Base-by-base conservation (phyloP, 129 eudicot genomes). In the Logfia minima region DNA sequence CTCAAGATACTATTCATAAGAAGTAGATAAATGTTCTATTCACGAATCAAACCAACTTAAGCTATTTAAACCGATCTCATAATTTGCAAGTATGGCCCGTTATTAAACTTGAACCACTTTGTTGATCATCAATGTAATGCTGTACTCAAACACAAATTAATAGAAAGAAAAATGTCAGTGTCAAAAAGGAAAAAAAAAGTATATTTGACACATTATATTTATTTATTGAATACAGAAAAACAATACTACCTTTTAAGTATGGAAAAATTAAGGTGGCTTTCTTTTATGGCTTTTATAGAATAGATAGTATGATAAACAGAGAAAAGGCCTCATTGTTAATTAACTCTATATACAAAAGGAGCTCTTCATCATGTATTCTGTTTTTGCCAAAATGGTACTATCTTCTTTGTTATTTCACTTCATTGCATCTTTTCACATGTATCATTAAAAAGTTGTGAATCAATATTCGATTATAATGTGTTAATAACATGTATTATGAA, bases 211-310 rank as follows among this genome's bases (percentile, higher is more conserved):
- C 52, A 22, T 71, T 71, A 71, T 24, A 24, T 24, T 24, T 32
- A 32, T 32, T 32, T 71, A 29, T 35, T 80, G 79, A 17, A 52
- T 32, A 22, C 26, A 80, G 59, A 51, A 72, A 48, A 72, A 79
- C 23, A 53, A 61, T 37, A 45, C 41, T 70, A 70, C 73, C 63
- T 51, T 80, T 55, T 74, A 23, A 65, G 60, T 73, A 37, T n/a
- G 35, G 79, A 60, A 60, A 35, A 63, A 37, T 13, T 74, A 80
- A 66, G 84, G 64, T 66, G 35, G 55, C 79, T 74, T 80, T 73
- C 48, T 55, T 74, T 66, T 73, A 80, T 80, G 60, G 68, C 69
- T 32, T 73, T 80, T 80, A 66, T 80, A 28, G 79, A 34, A 56
- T 80, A 41, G 84, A 48, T 53, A 9, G 35, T n/a, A 79, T 32